These are phyloP conservation scores for Calonectria pseudoreteaudii DNA, from an alignment of 2,329 filamentous ascomycete genomes.

Conservation along the genomic window DNA sequence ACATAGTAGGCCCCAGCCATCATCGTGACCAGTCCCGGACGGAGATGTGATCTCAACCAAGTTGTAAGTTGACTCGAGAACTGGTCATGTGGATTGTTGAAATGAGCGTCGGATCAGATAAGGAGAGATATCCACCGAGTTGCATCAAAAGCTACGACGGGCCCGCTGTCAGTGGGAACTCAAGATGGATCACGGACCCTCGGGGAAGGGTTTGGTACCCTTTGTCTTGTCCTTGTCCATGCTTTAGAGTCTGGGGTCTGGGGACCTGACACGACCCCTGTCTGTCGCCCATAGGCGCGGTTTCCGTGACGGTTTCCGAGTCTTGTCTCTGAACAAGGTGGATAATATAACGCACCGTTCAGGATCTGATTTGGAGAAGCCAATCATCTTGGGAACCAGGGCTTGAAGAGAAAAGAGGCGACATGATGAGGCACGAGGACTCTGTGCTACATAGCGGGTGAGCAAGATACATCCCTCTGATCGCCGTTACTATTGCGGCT, in stretches of 20 bases:
- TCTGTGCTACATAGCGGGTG: not conserved
- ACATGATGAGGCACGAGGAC: not conserved
- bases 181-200: conserved; percentile 20
- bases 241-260: conserved; percentile 24
- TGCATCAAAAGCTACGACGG: not conserved
- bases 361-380: conserved; percentile 10
- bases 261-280: conserved; percentile 22
- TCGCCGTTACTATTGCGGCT: conserved; percentile 6
- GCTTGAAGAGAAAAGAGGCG: not conserved
- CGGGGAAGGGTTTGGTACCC: conserved; percentile 18
- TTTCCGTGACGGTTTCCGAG: conserved; percentile 23
- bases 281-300: conserved; percentile 19
- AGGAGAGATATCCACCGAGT: not conserved
- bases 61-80: not conserved
- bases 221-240: conserved; percentile 15
- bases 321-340: conserved; percentile 3
- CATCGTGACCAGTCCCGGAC: not conserved
- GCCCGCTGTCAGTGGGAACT: conserved; percentile 16
- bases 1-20: not conserved
- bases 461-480: conserved; percentile 8
- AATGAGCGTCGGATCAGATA: conserved; percentile 12
- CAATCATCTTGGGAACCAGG: not conserved
- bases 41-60: not conserved
- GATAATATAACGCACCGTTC: conserved; percentile 13
- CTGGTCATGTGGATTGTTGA: not conserved